A percentile compares a stretch with the other conserved stretches of the same genome.
phyloP scores from a whole-genome alignment of 768 basidiomycete genomes.

The Hortiboletus flavorubellus region DNA sequence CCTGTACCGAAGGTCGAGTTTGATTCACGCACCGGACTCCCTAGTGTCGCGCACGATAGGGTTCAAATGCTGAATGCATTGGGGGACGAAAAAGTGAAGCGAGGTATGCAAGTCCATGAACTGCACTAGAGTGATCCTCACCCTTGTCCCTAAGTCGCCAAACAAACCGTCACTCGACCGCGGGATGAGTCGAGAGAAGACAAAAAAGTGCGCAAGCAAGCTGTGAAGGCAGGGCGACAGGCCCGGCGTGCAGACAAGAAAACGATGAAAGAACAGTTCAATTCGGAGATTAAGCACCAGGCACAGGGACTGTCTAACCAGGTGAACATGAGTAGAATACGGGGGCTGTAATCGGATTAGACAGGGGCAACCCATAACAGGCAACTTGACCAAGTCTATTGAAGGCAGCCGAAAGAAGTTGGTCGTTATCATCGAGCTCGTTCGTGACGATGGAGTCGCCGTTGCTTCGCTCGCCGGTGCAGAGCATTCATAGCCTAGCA shows the following conservation, averaged over 20 bases:
- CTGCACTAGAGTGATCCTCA: background rate
- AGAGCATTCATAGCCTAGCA: slow-evolving; percentile 34
- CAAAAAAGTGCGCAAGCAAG: slow-evolving; percentile 68
- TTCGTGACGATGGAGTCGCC: slow-evolving; percentile 34
- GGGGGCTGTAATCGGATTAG: slow-evolving; percentile 17
- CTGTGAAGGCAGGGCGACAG: slow-evolving; percentile 65
- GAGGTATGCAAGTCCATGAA: slow-evolving; percentile 22
- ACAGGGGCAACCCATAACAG: slow-evolving; percentile 11
- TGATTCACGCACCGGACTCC: slow-evolving; percentile 77
- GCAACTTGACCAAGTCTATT: background rate
- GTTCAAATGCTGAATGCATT: slow-evolving; percentile 12
- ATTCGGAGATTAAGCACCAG: slow-evolving; percentile 59
- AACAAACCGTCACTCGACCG: slow-evolving; percentile 60
- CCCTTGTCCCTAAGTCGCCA: slow-evolving; percentile 2
- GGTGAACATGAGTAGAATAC: slow-evolving; percentile 31
- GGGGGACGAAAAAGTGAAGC: slow-evolving; percentile 22
- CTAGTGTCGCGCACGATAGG: slow-evolving; percentile 41
- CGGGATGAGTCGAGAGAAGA: slow-evolving; percentile 75
- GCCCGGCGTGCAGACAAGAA: slow-evolving; percentile 67
- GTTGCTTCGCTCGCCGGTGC: slow-evolving; percentile 27
- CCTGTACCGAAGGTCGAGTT: slow-evolving; percentile 62
- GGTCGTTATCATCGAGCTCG: slow-evolving; percentile 1
- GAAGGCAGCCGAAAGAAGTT: slow-evolving; percentile 6
- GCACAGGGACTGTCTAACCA: slow-evolving; percentile 45
- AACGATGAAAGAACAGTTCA: slow-evolving; percentile 58